Conservation (phyloP, 2,329 filamentous ascomycete species). For the Aspergillus pseudoglaucus region DNA sequence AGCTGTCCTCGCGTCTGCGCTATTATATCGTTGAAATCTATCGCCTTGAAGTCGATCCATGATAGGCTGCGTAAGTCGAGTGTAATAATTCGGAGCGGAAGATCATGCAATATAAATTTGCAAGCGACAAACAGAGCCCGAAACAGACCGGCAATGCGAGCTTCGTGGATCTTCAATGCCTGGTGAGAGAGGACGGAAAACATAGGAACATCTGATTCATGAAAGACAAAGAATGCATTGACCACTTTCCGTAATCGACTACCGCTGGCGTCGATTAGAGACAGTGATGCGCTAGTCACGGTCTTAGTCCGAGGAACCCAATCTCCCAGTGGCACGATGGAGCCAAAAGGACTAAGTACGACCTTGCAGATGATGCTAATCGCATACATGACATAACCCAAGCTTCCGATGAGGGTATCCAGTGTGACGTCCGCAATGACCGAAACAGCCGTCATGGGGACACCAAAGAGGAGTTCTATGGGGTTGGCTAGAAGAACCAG, state of each 20-base stretch:
- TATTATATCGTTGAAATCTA: constrained; percentile 12
- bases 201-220: constrained; percentile 60
- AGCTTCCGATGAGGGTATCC: constrained; percentile 62
- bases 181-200: constrained; percentile 72
- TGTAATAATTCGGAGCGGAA: constrained; percentile 28
- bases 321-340: constrained; percentile 27
- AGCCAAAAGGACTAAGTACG: constrained; percentile 27
- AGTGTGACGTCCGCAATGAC: constrained; percentile 71
- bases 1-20: constrained; percentile 15
- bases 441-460: constrained; percentile 67
- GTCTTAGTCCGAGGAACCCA: constrained; percentile 31
- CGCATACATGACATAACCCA: constrained; percentile 47
- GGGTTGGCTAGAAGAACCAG: constrained; percentile 76
- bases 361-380: constrained; percentile 28
- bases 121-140: constrained; percentile 34
- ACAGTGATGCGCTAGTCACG: constrained; percentile 35
- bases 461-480: constrained; percentile 56
- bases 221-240: constrained; percentile 35
- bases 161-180: constrained; percentile 57
- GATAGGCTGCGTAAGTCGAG: constrained; percentile 19
- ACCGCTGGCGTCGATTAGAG: constrained; percentile 37
- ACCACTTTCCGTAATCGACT: constrained; percentile 33
- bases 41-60: constrained; percentile 12
- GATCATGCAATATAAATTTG: constrained; percentile 37
- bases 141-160: constrained; percentile 41